phyloP scores from a whole-genome alignment of 805 yeast species.

The Metschnikowia borealis region DNA sequence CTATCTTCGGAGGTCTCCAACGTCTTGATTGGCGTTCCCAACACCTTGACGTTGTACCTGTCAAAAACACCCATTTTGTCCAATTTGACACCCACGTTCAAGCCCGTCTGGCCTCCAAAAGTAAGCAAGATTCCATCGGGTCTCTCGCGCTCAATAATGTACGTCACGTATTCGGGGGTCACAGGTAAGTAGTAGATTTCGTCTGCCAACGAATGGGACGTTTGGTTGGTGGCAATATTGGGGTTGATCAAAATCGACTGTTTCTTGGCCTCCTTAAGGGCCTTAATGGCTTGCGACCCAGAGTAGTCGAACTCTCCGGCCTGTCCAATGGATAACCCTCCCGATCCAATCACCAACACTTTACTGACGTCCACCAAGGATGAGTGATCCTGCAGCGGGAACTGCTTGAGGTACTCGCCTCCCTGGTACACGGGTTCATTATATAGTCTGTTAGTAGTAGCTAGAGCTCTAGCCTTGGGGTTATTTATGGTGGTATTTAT shows the following conservation, averaged over 20 bases:
- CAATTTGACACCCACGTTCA: constrained; percentile 92
- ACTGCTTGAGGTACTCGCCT: constrained; percentile 53
- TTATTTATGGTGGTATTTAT: not conserved
- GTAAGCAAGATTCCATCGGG: constrained; percentile 96
- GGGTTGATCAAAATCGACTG: constrained; percentile 86
- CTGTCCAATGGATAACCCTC: constrained; percentile 95
- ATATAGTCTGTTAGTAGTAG: constrained; percentile 1
- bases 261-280: constrained; percentile 85
- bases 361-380: constrained; percentile 77
- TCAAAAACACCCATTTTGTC: constrained; percentile 94
- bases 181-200: constrained; percentile 95
- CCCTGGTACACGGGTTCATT: constrained; percentile 50
- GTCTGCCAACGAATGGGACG: constrained; percentile 92
- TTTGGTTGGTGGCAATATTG: constrained; percentile 94
- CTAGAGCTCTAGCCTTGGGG: not conserved
- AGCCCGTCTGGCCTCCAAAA: constrained; percentile 97
- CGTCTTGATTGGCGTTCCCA: constrained; percentile 97
- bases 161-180: constrained; percentile 92
- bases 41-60: constrained; percentile 85
- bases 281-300: constrained; percentile 97
- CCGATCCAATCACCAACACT: constrained; percentile 93
- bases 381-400: constrained; percentile 57
- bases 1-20: constrained; percentile 97
- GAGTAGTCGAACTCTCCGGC: constrained; percentile 98
- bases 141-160: constrained; percentile 90